A percentile compares a stretch with the other conserved stretches of the same genome.
These are phyloP conservation scores for Pseudovirgaria hyperparasitica DNA, from an alignment of 2,329 filamentous ascomycete species.

Conservation along the genomic window DNA sequence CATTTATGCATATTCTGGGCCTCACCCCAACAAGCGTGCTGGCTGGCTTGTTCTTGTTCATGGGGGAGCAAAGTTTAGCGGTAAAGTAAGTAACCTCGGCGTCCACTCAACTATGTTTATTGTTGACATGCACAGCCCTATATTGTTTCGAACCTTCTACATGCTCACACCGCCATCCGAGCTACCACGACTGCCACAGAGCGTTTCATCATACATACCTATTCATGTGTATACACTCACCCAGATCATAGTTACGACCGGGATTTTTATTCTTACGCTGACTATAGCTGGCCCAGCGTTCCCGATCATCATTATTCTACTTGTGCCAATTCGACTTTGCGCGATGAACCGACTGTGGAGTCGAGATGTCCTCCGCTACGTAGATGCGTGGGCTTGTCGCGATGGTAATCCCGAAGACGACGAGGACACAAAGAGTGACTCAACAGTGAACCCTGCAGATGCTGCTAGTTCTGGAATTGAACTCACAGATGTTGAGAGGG, in stretches of 20 bases:
- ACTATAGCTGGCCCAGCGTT: conserved; percentile 52
- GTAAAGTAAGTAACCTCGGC: conserved; percentile 35
- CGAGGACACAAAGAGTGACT: conserved; percentile 8
- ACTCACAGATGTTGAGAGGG: conserved; percentile 1
- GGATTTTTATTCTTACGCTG: conserved; percentile 51
- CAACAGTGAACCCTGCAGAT: background rate
- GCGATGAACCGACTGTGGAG: conserved; percentile 50
- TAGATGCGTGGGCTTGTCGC: conserved; percentile 32
- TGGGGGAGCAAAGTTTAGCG: conserved; percentile 52
- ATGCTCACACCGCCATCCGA: conserved; percentile 40
- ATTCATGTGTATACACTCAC: conserved; percentile 47
- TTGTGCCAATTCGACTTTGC: conserved; percentile 49
- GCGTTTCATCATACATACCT: conserved; percentile 29
- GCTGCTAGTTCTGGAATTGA: background rate
- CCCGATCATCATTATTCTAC: conserved; percentile 48
- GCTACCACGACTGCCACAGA: conserved; percentile 11
- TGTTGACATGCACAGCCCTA: conserved; percentile 28
- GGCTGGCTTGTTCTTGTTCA: conserved; percentile 54
- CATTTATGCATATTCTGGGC: conserved; percentile 50
- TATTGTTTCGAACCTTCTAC: conserved; percentile 44
- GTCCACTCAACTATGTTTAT: background rate
- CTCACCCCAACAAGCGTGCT: conserved; percentile 53
- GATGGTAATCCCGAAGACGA: conserved; percentile 24
- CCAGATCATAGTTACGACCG: conserved; percentile 44
- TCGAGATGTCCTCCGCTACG: conserved; percentile 41